Evolutionary conservation across 2,329 filamentous ascomycete species (phyloP), one percentile per base, ranked within the genome.

Genomic region (Dactylellina parvicollis): DNA sequence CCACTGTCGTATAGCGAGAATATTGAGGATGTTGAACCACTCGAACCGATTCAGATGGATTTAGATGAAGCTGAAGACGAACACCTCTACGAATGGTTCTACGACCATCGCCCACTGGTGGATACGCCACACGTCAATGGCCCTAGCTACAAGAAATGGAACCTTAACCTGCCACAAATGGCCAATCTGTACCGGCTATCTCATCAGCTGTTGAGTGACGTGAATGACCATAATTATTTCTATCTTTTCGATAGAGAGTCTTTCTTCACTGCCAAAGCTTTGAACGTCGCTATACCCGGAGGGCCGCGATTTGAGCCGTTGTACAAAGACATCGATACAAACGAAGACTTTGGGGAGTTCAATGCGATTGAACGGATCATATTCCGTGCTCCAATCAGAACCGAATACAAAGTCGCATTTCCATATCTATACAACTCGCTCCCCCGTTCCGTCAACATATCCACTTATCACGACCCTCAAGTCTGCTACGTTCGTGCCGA

Each of bases 281-380:
- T 99, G 44, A 99, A 99, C 77, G 94, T 99, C 57, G 94, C 96
- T 8, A 92, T 99, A 61, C 95, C 95, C n/a, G 95, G 95, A 80
- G 96, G 95, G 8, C 95, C 95, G 74, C 89, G 95, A 28, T 99
- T 99, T 76, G 95, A 99, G 81, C 95, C 95, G 22, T 81, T 99
- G 18, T 99, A 97, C 85, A 99, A 99, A 82, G 95, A 99, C 78
- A 93, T 99, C 74, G 93, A 99, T 80, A 95, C 95, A 1, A 99
- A 99, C 78, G 95, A 99, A 81, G 95, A 99, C 79, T 99, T 99
- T 82, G 95, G 95, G 81, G 95, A 99, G 81, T 99, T 99, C 85
- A 99, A 99, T 79, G 95, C 95, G 32, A 99, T 99, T 78, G 95
- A 99, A 79, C 92, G 96, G 77, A 99, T 99, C 82, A 99, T 99